Evolutionary conservation across 2,329 filamentous ascomycete genomes (phyloP).

Genomic region (Colletotrichum graminicola): DNA sequence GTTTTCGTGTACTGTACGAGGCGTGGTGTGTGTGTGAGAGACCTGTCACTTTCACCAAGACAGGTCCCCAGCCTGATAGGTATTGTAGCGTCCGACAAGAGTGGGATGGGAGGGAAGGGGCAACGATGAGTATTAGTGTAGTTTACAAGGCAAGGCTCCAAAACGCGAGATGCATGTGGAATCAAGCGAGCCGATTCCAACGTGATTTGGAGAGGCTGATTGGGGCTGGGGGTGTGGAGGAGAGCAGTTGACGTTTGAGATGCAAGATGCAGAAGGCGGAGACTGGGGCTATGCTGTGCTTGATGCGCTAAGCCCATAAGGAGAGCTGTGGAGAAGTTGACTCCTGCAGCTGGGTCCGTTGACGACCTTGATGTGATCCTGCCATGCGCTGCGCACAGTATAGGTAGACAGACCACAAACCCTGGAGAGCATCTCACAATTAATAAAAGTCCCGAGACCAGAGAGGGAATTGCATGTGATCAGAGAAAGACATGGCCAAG

Average conservation of each 20-base stretch:
- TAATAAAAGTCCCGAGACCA: background rate
- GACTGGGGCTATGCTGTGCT: constrained; percentile 38
- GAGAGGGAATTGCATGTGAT: background rate
- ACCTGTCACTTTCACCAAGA: constrained; percentile 12
- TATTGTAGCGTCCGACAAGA: background rate
- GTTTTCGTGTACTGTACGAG: background rate
- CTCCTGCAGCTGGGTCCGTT: constrained; percentile 22
- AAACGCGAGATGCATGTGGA: constrained; percentile 14
- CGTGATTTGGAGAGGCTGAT: constrained; percentile 8
- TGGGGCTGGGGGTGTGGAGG: constrained; percentile 22
- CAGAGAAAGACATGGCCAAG: background rate
- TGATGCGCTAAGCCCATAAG: constrained; percentile 22
- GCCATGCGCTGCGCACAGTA: background rate
- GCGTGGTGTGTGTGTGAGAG: constrained; percentile 1
- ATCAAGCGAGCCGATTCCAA: constrained; percentile 9
- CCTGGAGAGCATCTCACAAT: background rate
- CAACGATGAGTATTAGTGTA: constrained; percentile 17
- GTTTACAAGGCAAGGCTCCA: constrained; percentile 26
- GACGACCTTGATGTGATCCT: constrained; percentile 14
- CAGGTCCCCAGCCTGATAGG: constrained; percentile 8
- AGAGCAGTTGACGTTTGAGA: constrained; percentile 21
- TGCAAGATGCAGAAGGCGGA: constrained; percentile 22
- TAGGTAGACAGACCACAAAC: background rate
- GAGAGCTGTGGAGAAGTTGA: constrained; percentile 12
- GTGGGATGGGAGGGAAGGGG: constrained; percentile 2